A percentile compares a stretch with the other conserved stretches of the same genome.
Evolutionary conservation across 2,329 filamentous ascomycete genomes (phyloP).

Genomic region (Ophiostoma novo-ulmi): DNA sequence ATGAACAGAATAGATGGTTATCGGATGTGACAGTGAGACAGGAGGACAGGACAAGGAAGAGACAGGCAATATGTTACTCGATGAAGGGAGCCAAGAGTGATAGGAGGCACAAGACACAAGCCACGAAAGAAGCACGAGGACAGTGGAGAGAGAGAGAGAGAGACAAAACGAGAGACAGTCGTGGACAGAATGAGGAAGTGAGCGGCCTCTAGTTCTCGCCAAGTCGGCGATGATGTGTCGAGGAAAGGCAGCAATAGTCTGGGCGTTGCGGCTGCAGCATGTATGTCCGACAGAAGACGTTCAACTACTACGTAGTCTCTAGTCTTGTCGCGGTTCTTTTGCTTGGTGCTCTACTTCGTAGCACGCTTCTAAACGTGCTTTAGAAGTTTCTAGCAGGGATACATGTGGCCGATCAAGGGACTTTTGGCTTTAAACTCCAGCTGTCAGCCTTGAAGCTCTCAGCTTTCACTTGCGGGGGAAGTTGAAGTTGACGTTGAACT

Average conservation of each 20-base stretch:
- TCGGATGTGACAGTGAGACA: constrained; percentile 4
- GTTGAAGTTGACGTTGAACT: not conserved
- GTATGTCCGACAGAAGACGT: not conserved
- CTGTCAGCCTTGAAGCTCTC: too few species aligned
- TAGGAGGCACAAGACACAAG: not conserved
- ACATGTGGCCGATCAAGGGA: not conserved
- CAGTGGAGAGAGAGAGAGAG: too few species aligned
- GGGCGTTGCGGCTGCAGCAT: not conserved
- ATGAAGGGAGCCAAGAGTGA: not conserved
- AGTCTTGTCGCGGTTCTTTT: constrained; percentile 2
- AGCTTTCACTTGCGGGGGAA: not conserved
- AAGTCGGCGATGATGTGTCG: constrained; percentile 4
- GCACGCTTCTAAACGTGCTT: not conserved
- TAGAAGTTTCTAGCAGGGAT: not conserved
- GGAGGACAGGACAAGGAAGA: not conserved
- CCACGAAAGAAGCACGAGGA: not conserved
- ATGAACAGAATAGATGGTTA: not conserved
- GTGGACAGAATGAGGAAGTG: constrained; percentile 2
- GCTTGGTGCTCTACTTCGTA: not conserved
- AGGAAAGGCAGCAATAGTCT: not conserved
- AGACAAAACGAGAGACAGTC: not conserved
- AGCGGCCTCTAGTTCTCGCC: not conserved
- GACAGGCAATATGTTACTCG: not conserved
- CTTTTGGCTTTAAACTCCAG: not conserved
- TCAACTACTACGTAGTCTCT: not conserved